These are phyloP conservation scores for Boletus reticuloceps DNA, from an alignment of 768 basidiomycete genomes.

Conservation along the genomic window DNA sequence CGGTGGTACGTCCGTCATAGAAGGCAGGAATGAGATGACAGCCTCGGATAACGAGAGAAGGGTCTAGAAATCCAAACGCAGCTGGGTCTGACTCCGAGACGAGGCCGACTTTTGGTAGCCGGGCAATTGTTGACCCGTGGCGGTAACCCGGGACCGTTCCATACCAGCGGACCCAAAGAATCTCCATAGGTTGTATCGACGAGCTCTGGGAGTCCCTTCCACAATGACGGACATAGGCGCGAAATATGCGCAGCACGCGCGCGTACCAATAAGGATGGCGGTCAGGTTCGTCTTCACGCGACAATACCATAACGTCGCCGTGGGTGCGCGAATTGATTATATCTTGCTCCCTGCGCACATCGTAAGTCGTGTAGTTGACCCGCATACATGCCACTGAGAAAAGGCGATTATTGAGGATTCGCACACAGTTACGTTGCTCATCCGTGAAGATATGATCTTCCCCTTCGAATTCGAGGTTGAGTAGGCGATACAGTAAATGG, in stretches of 20 bases:
- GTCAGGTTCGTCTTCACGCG: neutral
- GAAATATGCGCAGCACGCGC: slow-evolving; percentile 27
- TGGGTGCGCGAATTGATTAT: slow-evolving; percentile 13
- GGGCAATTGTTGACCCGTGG: slow-evolving; percentile 2
- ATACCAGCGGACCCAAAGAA: slow-evolving; percentile 22
- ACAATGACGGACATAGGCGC: slow-evolving; percentile 22
- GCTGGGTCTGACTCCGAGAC: neutral
- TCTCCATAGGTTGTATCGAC: slow-evolving; percentile 11
- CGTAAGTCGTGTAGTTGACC: slow-evolving; percentile 35
- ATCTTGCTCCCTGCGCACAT: slow-evolving; percentile 25
- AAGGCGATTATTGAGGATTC: slow-evolving; percentile 15
- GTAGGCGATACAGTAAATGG: slow-evolving; percentile 13
- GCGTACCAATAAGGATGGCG: slow-evolving; percentile 35
- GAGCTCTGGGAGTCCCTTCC: neutral
- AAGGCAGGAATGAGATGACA: slow-evolving; percentile 38
- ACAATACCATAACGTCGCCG: slow-evolving; percentile 24
- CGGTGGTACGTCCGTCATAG: slow-evolving; percentile 10
- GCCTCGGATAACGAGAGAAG: slow-evolving; percentile 26
- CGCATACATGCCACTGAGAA: slow-evolving; percentile 20
- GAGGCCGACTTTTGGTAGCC: slow-evolving; percentile 23
- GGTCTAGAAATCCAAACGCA: slow-evolving; percentile 37
- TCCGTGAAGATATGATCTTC: slow-evolving; percentile 7
- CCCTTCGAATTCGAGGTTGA: neutral
- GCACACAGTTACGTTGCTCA: slow-evolving; percentile 7
- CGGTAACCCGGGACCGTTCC: slow-evolving; percentile 7